Evolutionary conservation across 2,329 filamentous ascomycete species (phyloP).

Genomic region (Bipolaris bicolor): DNA sequence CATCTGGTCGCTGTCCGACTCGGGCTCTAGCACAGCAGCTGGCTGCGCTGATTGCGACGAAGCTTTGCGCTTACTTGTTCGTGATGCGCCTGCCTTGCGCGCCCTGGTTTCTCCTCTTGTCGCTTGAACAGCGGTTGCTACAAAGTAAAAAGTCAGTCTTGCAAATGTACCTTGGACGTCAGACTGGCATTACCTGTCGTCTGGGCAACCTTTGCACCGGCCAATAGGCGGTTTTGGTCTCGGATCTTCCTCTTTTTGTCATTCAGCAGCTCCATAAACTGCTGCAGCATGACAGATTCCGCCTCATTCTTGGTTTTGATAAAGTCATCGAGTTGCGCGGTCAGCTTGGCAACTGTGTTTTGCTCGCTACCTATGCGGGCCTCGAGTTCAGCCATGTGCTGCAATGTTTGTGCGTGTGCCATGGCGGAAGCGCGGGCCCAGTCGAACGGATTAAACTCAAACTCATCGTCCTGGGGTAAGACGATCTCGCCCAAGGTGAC

Average conservation of each 20-base stretch:
- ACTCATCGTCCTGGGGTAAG: slow-evolving; percentile 61
- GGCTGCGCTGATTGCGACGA: slow-evolving; percentile 29
- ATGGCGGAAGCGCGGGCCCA: slow-evolving; percentile 70
- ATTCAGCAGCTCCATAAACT: slow-evolving; percentile 74
- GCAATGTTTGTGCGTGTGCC: slow-evolving; percentile 54
- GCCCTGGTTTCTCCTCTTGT: slow-evolving; percentile 32
- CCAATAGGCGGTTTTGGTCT: slow-evolving; percentile 70
- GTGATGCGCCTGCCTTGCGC: slow-evolving; percentile 43
- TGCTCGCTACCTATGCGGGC: slow-evolving; percentile 58
- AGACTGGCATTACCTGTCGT: slow-evolving; percentile 31
- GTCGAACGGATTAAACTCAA: slow-evolving; percentile 69
- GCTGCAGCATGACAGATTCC: slow-evolving; percentile 70
- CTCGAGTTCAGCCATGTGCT: slow-evolving; percentile 53
- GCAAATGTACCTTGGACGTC: neutral
- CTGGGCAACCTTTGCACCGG: slow-evolving; percentile 57
- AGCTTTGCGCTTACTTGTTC: slow-evolving; percentile 46
- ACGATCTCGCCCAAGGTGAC: slow-evolving; percentile 69
- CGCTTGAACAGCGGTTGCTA: slow-evolving; percentile 40
- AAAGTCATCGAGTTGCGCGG: slow-evolving; percentile 69
- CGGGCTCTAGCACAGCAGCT: slow-evolving; percentile 20
- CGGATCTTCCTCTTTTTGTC: slow-evolving; percentile 82
- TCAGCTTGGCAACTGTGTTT: slow-evolving; percentile 63
- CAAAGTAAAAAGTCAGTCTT: neutral
- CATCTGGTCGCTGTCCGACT: slow-evolving; percentile 43
- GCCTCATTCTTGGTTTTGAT: slow-evolving; percentile 69